Evolutionary conservation across 148 eudicot species (phyloP), one percentile per base, ranked within the genome.

Genomic region (Rhododendron williamsianum): DNA sequence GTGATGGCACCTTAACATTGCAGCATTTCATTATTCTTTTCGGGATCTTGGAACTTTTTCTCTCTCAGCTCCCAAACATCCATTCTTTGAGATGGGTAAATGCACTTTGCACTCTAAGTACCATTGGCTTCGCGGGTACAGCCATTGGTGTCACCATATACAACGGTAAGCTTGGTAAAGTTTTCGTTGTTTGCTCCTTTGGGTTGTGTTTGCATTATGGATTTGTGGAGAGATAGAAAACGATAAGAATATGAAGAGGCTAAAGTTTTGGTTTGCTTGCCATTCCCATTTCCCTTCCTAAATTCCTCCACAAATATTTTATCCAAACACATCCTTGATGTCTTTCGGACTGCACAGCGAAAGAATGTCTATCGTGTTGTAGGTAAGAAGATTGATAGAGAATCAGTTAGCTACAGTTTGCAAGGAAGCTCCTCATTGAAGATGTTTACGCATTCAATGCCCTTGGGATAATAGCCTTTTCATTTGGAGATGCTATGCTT

Each of bases 401-500:
- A 85, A 52, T 85, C 86, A 45, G 56, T 90, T 19, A 89, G 89
- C 85, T 86, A 90, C 30, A 86, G 84, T 84, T 76, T 89, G 82
- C 82, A 88, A 56, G 92, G 92, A 49, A 88, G 90, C 83, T 72
- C 92, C 36, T 80, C 88, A 2, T 27, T 45, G 77, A 90, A 90
- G 74, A 56, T 82, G 63, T 90, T 89, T 56, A 78, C 49, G 92
- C 91, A 78, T 90, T 90, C 87, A 87, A 84, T 86, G 92, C 91
- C 83, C 88, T 90, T 76, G 92, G 92, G 18, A 71, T 85, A 25
- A 90, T 90, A 65, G 92, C 92, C 74, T 90, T 90, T 63, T 90
- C 92, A 82, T 90, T 90, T 84, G 92, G 92, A 30, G 92, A 90
- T 67, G 92, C 92, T 43, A 90, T 90, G 91, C 92, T 90, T 69